Evolutionary conservation across 805 yeast genomes (phyloP).

Genomic region (Ogataea kodamae): DNA sequence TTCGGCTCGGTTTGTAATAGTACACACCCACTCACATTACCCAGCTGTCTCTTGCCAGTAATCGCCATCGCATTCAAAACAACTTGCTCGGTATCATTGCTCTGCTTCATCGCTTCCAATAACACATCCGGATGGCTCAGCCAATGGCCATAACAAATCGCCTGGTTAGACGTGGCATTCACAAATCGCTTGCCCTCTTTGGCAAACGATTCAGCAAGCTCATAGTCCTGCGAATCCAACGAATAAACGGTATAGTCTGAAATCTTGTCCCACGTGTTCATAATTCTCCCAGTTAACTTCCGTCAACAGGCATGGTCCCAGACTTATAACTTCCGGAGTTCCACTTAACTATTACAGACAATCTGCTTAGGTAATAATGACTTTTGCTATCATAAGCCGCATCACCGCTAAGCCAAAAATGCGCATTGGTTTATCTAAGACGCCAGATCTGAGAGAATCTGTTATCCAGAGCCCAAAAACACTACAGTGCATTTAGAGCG

Average conservation of each 20-base stretch:
- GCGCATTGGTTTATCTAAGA: no score
- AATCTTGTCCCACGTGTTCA: constrained; percentile 2
- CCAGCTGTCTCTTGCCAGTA: constrained; percentile 18
- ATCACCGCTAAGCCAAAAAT: no score
- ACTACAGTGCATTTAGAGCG: no score
- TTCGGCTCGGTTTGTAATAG: constrained; percentile 27
- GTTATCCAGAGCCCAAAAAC: no score
- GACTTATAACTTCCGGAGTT: no score
- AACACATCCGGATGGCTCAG: constrained; percentile 15
- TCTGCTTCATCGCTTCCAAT: constrained; percentile 14
- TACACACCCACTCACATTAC: constrained; percentile 15
- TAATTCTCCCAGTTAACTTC: no score
- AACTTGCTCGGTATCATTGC: constrained; percentile 15
- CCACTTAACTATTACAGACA: neutral
- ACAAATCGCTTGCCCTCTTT: constrained; percentile 8
- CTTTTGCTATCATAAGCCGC: no score
- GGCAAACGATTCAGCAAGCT: constrained; percentile 1
- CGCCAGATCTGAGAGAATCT: no score
- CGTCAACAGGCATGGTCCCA: no score
- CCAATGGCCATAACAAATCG: constrained; percentile 20
- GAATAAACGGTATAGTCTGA: neutral
- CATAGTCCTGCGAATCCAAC: constrained; percentile 2
- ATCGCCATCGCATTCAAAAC: constrained; percentile 20
- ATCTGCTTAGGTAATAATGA: no score
- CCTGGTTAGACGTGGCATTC: constrained; percentile 27